Evolutionary conservation across 768 basidiomycete genomes (phyloP).

Genomic region (Dioszegia hungarica): DNA sequence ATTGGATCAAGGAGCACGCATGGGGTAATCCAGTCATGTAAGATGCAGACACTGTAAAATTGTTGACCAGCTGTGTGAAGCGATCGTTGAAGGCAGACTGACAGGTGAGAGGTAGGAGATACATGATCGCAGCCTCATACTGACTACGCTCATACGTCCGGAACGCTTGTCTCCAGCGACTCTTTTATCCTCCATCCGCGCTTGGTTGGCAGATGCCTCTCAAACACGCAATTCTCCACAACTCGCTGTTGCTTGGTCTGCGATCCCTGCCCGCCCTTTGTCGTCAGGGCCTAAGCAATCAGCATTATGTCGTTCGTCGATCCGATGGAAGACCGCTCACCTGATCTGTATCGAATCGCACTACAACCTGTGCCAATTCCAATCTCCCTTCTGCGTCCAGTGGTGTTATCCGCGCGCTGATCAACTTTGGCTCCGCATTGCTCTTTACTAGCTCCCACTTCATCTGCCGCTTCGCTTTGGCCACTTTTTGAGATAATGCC

Average conservation of each 20-base stretch:
- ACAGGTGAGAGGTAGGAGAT: no score
- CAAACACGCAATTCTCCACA: constrained; percentile 14
- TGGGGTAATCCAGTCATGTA: constrained; percentile 61
- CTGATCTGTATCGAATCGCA: constrained; percentile 15
- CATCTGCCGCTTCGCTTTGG: background rate
- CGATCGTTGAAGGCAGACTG: no score
- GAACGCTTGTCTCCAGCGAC: background rate
- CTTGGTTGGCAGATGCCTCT: constrained; percentile 4
- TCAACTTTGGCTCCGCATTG: constrained; percentile 7
- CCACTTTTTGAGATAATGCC: background rate
- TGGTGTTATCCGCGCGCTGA: constrained; percentile 4
- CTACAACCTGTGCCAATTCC: constrained; percentile 10
- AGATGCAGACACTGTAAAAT: background rate
- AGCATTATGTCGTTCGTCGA: background rate
- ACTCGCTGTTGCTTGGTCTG: constrained; percentile 10
- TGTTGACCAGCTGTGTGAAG: no score
- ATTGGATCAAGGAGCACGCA: constrained; percentile 83
- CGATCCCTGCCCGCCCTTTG: background rate
- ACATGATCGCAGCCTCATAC: background rate
- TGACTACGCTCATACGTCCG: background rate
- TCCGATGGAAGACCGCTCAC: background rate
- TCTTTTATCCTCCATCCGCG: constrained; percentile 16
- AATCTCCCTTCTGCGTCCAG: constrained; percentile 4
- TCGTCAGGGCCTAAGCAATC: constrained; percentile 10
- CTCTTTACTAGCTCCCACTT: constrained; percentile 8